Conservation (phyloP, 768 basidiomycete genomes). For the Suillus lakei region DNA sequence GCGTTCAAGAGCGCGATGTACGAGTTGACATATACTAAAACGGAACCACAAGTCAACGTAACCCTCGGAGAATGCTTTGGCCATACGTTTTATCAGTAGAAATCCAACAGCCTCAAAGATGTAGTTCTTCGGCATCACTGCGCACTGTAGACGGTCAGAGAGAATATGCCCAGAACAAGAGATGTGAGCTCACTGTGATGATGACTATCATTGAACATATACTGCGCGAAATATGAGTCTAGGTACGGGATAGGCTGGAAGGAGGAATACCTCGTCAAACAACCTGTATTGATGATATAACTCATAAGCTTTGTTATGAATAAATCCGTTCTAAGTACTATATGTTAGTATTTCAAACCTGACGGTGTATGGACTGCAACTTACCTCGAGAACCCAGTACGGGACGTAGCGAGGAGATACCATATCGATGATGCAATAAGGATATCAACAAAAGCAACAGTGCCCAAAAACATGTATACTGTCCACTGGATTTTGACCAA, state of each 20-base stretch:
- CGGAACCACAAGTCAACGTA: neutral
- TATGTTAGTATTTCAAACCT: neutral
- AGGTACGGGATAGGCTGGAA: neutral
- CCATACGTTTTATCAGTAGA: neutral
- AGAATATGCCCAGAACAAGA: neutral
- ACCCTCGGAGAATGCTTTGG: neutral
- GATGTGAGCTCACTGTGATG: neutral
- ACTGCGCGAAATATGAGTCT: neutral
- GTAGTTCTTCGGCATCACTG: neutral
- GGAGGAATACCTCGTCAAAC: constrained; percentile 6
- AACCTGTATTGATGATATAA: neutral
- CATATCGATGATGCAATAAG: neutral
- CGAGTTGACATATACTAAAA: constrained; percentile 8
- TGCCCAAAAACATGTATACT: neutral
- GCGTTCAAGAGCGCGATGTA: constrained; percentile 4
- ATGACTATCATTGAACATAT: neutral
- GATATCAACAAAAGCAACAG: neutral
- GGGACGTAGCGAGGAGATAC: constrained; percentile 1
- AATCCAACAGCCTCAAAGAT: neutral
- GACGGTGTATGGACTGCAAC: neutral
- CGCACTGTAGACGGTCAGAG: neutral
- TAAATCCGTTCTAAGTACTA: neutral
- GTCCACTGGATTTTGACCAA: neutral
- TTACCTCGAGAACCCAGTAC: neutral
- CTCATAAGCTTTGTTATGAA: neutral